Base-by-base conservation (phyloP, 768 basidiomycete genomes). In the Tylopilus sp. region DNA sequence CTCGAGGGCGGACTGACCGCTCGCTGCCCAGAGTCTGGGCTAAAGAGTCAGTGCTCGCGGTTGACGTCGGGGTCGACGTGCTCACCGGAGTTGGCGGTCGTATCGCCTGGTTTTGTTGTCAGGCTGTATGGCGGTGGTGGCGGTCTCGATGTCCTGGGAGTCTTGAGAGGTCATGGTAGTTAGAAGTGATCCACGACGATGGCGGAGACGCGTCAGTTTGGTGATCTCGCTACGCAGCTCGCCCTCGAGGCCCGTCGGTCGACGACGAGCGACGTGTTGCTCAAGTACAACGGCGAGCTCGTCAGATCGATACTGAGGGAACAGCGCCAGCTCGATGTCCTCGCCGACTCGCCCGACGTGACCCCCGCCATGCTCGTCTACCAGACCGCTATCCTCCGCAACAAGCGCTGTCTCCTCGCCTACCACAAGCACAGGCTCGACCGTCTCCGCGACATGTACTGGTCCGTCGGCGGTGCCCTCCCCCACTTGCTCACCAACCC, bases 341-440 rank as follows among this genome's bases (percentile, higher is more conserved):
- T 74, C 57, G 69, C 67, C 10, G 77, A 76, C 45, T 65, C 73
- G 33, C 72, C 82, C 44, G 80, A 82, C 3, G 61, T 77, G 50
- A 69, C 77, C 20, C 75, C 76, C 18, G 79, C 84, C 18, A 73
- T 95, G 54, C 80, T 91, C 60, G 81, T 98, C 62, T 85, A 89
- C 65, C 91, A 95, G 69, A 90, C 95, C 8, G 84, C 91, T 33
- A 87, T 95, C 59, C 76, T 85, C 36, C 83, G 94, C 55, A 97
- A 98, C 76, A 97, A 95, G 68, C 87, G 97, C n/a, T 93, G 91
- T 66, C 78, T 98, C 4, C 81, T 98, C 40, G 93, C 92, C 0
- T 99, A 98, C 70, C 92, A 98, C 69, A 73, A 81, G 22, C 91
- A 94, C 71, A 81, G 95, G 49, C 70, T 91, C 35, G 87, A 91